Conservation (phyloP, 2,329 filamentous ascomycete species). For the Fulvia fulva region DNA sequence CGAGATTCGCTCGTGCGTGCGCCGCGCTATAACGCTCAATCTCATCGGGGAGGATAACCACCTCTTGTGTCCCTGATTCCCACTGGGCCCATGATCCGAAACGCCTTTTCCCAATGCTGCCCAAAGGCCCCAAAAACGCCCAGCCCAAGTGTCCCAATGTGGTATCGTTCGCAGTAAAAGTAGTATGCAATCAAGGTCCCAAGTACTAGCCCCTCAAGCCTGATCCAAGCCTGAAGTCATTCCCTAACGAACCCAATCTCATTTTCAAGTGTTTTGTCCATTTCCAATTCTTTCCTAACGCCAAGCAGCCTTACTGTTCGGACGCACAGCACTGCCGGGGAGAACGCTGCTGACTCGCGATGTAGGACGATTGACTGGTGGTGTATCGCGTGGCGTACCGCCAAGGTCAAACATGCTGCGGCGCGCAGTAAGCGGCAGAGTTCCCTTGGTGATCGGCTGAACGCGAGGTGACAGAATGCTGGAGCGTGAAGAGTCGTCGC, state of each 20-base stretch:
- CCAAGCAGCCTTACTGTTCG: slow-evolving; percentile 1
- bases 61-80: background rate
- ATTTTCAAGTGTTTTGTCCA: background rate
- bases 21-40: background rate
- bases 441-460: slow-evolving; percentile 54
- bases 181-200: background rate
- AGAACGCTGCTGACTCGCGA: slow-evolving; percentile 6
- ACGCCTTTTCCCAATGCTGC: background rate
- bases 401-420: slow-evolving; percentile 21
- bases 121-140: background rate
- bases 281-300: background rate
- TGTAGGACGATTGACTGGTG: background rate
- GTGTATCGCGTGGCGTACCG: slow-evolving; percentile 1
- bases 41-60: background rate
- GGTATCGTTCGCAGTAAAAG: background rate
- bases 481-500: slow-evolving; percentile 44
- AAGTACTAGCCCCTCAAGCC: background rate
- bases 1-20: background rate
- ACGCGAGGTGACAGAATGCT: slow-evolving; percentile 58
- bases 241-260: background rate
- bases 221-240: background rate
- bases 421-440: slow-evolving; percentile 10
- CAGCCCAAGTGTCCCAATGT: background rate
- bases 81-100: background rate
- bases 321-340: slow-evolving; percentile 6